Evolutionary conservation across 75 land plant species (phyloP), one percentile per base, ranked within the genome.

Genomic region (Larix kaempferi): DNA sequence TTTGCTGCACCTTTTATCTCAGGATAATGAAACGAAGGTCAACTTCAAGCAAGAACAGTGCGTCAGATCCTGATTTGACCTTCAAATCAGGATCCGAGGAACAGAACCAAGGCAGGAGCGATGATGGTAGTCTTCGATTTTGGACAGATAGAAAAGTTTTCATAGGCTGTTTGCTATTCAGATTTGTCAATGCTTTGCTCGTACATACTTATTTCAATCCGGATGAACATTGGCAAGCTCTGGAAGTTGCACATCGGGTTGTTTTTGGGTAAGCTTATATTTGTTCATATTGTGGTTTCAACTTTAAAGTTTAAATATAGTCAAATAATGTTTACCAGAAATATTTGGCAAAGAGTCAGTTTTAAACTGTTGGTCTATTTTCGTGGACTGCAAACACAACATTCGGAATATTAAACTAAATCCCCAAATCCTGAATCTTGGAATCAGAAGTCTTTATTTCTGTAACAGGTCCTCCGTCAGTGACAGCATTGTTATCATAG

Each of bases 191-290:
- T 78, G 81, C 98, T 4, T 77, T 98, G 63, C 73, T 98, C 25
- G 84, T 98, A 8, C 95, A 87, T 63, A 98, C 99, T 3, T 95
- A 93, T 83, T 98, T 98, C 93, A 93, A 95, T 77, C 98, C 99
- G 3, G 99, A 98, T 78, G 99, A 98, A 82, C 96, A 98, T 65
- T 98, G 99, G 99, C 99, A 98, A 78, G 76, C 91, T 56, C 90
- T 93, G 25, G 99, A 98, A 78, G 99, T 98, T 39, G 99, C 98
- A 3, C 99, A 98, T 71, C 88, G 88, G 60, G 87, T 90, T 58
- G 88, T 78, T 0, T 98, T 98, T 73, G 99, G 99, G 99, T 97
- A 86, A 73, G 41, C 66, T 23, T 23, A 63, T 16, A 23, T 26
- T 63, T 26, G 23, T 63, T 15, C 14, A 23, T 63, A 63, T 63